Conservation (phyloP, 2,329 filamentous ascomycete species). For the Neoarthrinium moseri region DNA sequence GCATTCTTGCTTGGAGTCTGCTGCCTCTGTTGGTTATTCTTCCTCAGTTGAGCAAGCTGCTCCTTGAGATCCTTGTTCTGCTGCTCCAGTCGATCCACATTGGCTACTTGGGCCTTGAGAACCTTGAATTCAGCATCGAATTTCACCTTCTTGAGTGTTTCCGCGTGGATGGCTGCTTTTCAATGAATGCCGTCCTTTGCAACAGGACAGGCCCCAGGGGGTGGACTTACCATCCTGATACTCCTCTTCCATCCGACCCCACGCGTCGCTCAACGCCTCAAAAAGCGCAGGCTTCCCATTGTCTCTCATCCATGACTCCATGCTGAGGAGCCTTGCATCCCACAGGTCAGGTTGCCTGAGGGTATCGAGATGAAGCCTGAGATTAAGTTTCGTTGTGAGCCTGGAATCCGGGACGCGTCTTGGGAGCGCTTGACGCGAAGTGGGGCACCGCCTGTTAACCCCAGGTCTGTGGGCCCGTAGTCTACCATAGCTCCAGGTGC, state of each 20-base stretch:
- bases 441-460: no score
- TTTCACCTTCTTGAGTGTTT: constrained; percentile 15
- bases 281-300: constrained; percentile 24
- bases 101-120: constrained; percentile 29
- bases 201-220: neutral
- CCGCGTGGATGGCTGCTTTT: constrained; percentile 3
- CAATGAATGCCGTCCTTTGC: constrained; percentile 7
- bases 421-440: no score
- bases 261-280: constrained; percentile 24
- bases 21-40: constrained; percentile 13
- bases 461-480: no score
- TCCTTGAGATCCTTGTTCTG: constrained; percentile 41
- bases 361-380: no score
- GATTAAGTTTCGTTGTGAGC: no score
- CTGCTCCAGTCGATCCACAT: constrained; percentile 34
- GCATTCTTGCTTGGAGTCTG: constrained; percentile 13
- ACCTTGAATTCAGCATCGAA: constrained; percentile 32
- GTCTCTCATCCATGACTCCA: constrained; percentile 29
- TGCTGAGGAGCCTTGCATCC: no score
- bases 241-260: constrained; percentile 22
- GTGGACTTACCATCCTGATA: constrained; percentile 21
- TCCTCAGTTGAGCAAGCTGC: constrained; percentile 32
- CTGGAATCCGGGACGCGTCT: no score
- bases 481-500: no score
- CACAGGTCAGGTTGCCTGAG: no score